These are phyloP conservation scores for Wallacemonas rigidus DNA, from an alignment of 208 protist species.

Conservation along the genomic window DNA sequence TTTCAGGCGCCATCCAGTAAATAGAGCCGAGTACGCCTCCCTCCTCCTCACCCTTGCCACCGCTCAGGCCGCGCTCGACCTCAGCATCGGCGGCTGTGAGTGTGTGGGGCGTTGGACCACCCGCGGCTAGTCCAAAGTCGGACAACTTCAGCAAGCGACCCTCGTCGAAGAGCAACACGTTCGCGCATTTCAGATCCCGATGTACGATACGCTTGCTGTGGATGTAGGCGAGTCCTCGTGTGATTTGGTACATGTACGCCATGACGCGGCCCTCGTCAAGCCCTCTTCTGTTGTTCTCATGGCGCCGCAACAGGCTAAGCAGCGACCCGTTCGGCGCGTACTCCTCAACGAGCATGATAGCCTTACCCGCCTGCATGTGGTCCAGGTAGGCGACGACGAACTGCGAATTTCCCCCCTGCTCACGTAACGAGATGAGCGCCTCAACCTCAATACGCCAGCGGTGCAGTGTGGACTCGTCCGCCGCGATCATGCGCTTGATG, in stretches of 20 bases:
- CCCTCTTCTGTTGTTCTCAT: constrained; percentile 16
- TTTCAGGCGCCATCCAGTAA: constrained; percentile 87
- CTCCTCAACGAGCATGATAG: constrained; percentile 74
- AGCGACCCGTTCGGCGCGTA: constrained; percentile 73
- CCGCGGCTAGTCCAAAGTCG: constrained; percentile 85
- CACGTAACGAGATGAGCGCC: constrained; percentile 52
- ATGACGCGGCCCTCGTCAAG: constrained; percentile 37
- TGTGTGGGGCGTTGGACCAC: background rate
- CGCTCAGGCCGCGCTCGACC: background rate
- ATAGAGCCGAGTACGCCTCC: constrained; percentile 72
- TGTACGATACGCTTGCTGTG: constrained; percentile 72
- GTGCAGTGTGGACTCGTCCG: constrained; percentile 41
- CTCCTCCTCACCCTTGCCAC: constrained; percentile 14
- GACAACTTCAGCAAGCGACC: constrained; percentile 76
- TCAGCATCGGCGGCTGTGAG: constrained; percentile 9
- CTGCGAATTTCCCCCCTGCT: constrained; percentile 24
- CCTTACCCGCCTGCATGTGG: constrained; percentile 64
- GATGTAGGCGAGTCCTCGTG: constrained; percentile 63
- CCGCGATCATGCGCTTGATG: constrained; percentile 68
- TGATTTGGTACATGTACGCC: constrained; percentile 56
- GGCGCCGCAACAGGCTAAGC: constrained; percentile 35
- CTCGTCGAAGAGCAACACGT: constrained; percentile 70
- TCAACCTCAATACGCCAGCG: constrained; percentile 77
- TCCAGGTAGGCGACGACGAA: constrained; percentile 83
- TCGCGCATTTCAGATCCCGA: constrained; percentile 90